Conservation (phyloP, 2,329 filamentous ascomycete species). For the Claviceps arundinis region DNA sequence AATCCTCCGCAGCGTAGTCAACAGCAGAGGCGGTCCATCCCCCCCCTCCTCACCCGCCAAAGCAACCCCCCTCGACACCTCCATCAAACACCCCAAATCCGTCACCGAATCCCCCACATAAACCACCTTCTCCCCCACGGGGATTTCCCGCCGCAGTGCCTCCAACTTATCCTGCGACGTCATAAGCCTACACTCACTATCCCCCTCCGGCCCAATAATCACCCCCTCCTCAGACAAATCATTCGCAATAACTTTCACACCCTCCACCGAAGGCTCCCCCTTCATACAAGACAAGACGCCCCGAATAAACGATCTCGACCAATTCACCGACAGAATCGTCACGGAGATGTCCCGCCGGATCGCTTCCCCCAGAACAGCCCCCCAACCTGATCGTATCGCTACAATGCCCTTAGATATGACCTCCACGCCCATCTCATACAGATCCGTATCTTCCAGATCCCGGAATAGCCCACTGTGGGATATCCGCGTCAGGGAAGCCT, state of each 20-base stretch:
- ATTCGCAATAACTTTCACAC: conserved; percentile 28
- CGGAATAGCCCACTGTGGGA: conserved; percentile 30
- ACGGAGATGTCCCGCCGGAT: conserved; percentile 22
- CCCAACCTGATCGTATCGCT: conserved; percentile 27
- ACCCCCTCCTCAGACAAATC: conserved; percentile 23
- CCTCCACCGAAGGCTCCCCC: too few relatives aligned
- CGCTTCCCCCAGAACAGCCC: conserved; percentile 14
- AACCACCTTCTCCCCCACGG: conserved; percentile 17
- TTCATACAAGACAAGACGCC: conserved; percentile 23
- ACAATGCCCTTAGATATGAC: conserved; percentile 22
- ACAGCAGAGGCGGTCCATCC: conserved; percentile 13
- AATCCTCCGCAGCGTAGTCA: conserved; percentile 24
- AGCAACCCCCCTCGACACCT: conserved; percentile 28
- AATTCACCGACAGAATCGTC: conserved; percentile 37
- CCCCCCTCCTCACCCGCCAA: conserved; percentile 23
- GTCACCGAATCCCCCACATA: conserved; percentile 47
- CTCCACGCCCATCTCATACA: conserved; percentile 25
- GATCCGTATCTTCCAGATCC: conserved; percentile 18
- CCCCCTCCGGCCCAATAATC: conserved; percentile 24
- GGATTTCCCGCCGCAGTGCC: conserved; percentile 16
- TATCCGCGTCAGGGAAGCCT: conserved; percentile 31
- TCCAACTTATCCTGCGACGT: conserved; percentile 34
- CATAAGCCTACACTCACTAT: conserved; percentile 13
- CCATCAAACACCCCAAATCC: conserved; percentile 39
- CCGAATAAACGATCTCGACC: conserved; percentile 33